A percentile compares a stretch with the other conserved stretches of the same genome.
Conservation (phyloP, 805 yeast genomes). For the Candida argentea region DNA sequence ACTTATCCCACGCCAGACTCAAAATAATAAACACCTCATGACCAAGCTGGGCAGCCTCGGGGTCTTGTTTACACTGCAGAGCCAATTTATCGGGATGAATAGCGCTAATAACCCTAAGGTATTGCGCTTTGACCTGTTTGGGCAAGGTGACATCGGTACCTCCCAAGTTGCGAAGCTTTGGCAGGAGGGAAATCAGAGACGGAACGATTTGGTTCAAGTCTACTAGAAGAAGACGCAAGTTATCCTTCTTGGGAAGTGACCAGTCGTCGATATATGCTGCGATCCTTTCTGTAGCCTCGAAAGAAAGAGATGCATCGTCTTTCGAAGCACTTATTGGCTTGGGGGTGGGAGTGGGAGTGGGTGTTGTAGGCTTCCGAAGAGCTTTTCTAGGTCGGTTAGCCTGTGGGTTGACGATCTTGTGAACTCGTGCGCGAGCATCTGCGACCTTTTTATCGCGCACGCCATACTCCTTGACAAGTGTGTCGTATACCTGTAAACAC, state of each 20-base stretch:
- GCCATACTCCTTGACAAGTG: slow-evolving; percentile 54
- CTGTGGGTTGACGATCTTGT: slow-evolving; percentile 50
- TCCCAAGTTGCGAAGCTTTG: slow-evolving; percentile 14
- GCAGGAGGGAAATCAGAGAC: slow-evolving; percentile 23
- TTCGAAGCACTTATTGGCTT: slow-evolving; percentile 2
- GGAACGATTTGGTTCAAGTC: slow-evolving; percentile 59
- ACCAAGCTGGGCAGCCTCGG: slow-evolving; percentile 74
- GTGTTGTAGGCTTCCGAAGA: slow-evolving; percentile 4
- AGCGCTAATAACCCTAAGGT: slow-evolving; percentile 70
- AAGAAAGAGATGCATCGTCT: slow-evolving; percentile 2
- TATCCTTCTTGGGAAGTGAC: slow-evolving; percentile 27
- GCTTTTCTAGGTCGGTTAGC: slow-evolving; percentile 12
- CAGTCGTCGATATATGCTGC: slow-evolving; percentile 5
- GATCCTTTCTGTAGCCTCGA: slow-evolving; percentile 38
- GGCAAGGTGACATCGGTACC: slow-evolving; percentile 76
- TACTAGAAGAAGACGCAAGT: slow-evolving; percentile 67
- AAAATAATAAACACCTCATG: slow-evolving; percentile 76
- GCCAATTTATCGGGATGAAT: slow-evolving; percentile 79
- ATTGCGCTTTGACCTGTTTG: slow-evolving; percentile 76
- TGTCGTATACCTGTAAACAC: slow-evolving; percentile 52
- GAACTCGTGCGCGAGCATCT: slow-evolving; percentile 80
- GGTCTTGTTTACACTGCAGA: slow-evolving; percentile 24
- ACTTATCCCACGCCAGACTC: slow-evolving; percentile 61
- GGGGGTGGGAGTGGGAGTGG: slow-evolving; percentile 7
- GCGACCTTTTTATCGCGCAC: slow-evolving; percentile 50